Base-by-base conservation (phyloP, 106 monocot genomes). In the Allium cepa region DNA sequence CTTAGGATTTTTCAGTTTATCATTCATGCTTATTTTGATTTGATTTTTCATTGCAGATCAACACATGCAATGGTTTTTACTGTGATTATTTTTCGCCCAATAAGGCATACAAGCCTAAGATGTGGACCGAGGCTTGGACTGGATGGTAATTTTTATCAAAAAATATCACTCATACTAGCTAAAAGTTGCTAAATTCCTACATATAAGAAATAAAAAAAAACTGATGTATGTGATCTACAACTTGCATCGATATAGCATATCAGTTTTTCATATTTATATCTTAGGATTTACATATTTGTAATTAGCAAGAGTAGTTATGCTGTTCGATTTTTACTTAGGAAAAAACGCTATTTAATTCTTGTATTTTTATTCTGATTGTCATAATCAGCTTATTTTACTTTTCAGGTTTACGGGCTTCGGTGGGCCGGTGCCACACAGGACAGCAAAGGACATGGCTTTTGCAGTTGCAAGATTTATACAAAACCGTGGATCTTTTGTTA, bases 81-180 rank as follows among this genome's bases (percentile, higher is more conserved):
- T 85, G 87, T 50, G 94, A 94, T 50, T 76, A 76, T 51, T 94
- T 94, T 62, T 75, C 83, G 26, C 94, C 94, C 22, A 94, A 94
- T 71, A 76, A 83, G 68, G 82, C 82, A 64, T 79, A 94, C 71
- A 94, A 94, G 58, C 94, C 94, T 53, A 83, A 59, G 27, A 94
- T 94, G 85, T 94, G 94, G 94, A 94, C 94, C 56, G 94, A 94
- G 67, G 82, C 80, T 53, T 94, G 94, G 94, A 94, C 83, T 77
- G 87, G 87, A 47, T 94, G 94, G 94, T 94, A 84, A 68, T 27
- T 57, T 18, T 28, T 49, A 11, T 17, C 59, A 18, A 26, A 36
- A n/a, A 6, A 26, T 15, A 4, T 55, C 53, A 15, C 11, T 55
- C 13, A 55, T 12, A 12, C 2, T 12, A 55, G 7, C 53, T 55